Conservation (phyloP, 495 filamentous ascomycete genomes). For the Sordaria brevicollis region DNA sequence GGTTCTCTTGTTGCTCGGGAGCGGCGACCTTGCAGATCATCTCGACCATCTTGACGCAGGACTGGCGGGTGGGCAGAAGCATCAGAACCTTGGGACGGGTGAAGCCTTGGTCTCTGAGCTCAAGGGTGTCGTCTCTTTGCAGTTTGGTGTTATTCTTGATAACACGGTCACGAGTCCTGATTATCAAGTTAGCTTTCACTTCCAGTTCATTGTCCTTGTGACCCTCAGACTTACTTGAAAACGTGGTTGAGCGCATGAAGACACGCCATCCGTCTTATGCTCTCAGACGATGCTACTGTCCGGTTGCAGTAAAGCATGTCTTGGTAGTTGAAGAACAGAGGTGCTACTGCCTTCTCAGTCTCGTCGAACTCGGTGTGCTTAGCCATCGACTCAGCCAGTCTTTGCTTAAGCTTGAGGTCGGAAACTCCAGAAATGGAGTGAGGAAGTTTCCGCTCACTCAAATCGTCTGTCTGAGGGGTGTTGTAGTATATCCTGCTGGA, state of each 20-base stretch:
- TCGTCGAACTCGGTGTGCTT: slow-evolving; percentile 34
- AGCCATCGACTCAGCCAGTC: slow-evolving; percentile 22
- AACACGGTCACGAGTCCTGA: slow-evolving; percentile 72
- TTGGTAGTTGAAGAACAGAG: slow-evolving; percentile 62
- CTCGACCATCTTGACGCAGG: slow-evolving; percentile 68
- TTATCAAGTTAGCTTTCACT: background rate
- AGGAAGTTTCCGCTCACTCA: slow-evolving; percentile 11
- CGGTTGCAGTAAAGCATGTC: slow-evolving; percentile 73
- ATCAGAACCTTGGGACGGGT: slow-evolving; percentile 89
- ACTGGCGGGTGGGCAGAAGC: slow-evolving; percentile 75
- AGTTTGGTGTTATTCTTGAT: slow-evolving; percentile 84
- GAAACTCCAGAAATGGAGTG: slow-evolving; percentile 23
- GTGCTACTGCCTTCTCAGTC: slow-evolving; percentile 43
- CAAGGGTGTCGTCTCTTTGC: slow-evolving; percentile 47
- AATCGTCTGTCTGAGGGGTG: slow-evolving; percentile 19
- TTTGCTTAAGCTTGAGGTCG: slow-evolving; percentile 54
- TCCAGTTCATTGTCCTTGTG: background rate
- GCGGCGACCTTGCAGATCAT: slow-evolving; percentile 60
- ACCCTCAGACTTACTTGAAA: slow-evolving; percentile 50
- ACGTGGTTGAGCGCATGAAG: slow-evolving; percentile 85
- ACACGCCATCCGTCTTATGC: slow-evolving; percentile 60
- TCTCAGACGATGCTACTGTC: slow-evolving; percentile 49
- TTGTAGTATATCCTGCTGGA: slow-evolving; percentile 30
- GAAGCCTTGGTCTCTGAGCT: slow-evolving; percentile 89
- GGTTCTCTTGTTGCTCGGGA: slow-evolving; percentile 89